Evolutionary conservation across 352 stramenopile species (phyloP), one percentile per base, ranked within the genome.

Genomic region (Blastocystis sp.): DNA sequence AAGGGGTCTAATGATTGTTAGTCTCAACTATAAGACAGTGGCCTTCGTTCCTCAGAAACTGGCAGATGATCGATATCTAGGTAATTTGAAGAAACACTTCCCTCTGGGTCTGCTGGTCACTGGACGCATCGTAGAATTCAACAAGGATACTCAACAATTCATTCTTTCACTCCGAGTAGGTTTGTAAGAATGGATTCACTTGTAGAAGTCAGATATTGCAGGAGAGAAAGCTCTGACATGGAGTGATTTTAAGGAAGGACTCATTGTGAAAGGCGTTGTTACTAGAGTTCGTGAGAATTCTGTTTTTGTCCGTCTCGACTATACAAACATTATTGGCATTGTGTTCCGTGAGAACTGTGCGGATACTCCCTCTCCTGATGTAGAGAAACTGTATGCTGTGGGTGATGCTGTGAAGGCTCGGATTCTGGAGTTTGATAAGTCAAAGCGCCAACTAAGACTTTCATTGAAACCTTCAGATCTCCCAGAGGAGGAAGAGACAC

Each of bases 341-440:
- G 65, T n/a, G 52, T n/a, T 74, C 0, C n/a, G 54, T 9, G 49
- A 87, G 77, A 54, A 83, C 2, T 83, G 71, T 56, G 49, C 46
- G 4, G 71, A 83, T 24, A 42, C 49, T 0, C 46, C 49, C 9
- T 32, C 49, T n/a, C 24, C n/a, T 19, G 42, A 74, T n/a, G 9
- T 77, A n/a, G 24, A 12, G 7, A 42, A 51, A n/a, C 35, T 87
- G 0, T 78, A 75, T 46, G 46, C 59, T 21, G 65, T 46, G 9
- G 49, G 51, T 29, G 65, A 87, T 39, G 24, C 27, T 24, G 59
- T 87, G 51, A 58, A 63, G 19, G 29, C 43, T 14, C n/a, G 27
- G 11, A 19, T 87, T 4, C 12, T 77, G 19, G 19, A 77, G 14
- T 27, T 65, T 21, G 65, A 87, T 37, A 11, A 52, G 32, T 35